These are phyloP conservation scores for Vickermania ingenoplastis DNA, from an alignment of 208 protist genomes.

Conservation along the genomic window DNA sequence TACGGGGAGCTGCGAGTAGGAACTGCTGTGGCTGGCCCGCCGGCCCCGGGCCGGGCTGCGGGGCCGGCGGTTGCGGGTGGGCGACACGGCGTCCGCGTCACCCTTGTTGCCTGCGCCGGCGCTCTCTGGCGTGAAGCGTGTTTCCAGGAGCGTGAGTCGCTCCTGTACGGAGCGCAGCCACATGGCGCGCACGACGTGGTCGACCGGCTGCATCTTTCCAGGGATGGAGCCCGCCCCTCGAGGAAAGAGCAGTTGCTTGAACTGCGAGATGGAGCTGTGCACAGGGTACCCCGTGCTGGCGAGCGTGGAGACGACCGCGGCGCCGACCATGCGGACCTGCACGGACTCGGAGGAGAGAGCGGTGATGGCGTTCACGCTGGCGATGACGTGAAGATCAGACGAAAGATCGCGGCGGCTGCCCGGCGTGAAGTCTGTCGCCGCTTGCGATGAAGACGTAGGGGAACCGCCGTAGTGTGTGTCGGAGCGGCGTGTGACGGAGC, in stretches of 20 bases:
- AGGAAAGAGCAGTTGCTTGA: constrained; percentile 22
- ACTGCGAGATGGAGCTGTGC: constrained; percentile 9
- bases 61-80: background rate
- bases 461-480: background rate
- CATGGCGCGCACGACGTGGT: constrained; percentile 8
- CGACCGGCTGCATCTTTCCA: background rate
- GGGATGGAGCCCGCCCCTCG: background rate
- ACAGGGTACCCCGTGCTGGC: constrained; percentile 8
- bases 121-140: background rate
- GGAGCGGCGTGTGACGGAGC: background rate
- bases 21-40: background rate
- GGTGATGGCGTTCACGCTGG: constrained; percentile 13
- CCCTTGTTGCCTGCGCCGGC: background rate
- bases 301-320: constrained; percentile 18
- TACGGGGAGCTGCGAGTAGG: background rate
- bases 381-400: constrained; percentile 7
- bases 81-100: background rate
- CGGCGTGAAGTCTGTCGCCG: background rate
- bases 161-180: constrained; percentile 13
- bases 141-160: background rate
- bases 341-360: constrained; percentile 21
- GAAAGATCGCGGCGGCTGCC: background rate
- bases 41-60: background rate
- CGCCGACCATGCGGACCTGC: constrained; percentile 24
- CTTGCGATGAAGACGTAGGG: background rate